These are phyloP conservation scores for Lachancea lanzarotensis DNA, from an alignment of 805 yeast genomes.

Conservation along the genomic window DNA sequence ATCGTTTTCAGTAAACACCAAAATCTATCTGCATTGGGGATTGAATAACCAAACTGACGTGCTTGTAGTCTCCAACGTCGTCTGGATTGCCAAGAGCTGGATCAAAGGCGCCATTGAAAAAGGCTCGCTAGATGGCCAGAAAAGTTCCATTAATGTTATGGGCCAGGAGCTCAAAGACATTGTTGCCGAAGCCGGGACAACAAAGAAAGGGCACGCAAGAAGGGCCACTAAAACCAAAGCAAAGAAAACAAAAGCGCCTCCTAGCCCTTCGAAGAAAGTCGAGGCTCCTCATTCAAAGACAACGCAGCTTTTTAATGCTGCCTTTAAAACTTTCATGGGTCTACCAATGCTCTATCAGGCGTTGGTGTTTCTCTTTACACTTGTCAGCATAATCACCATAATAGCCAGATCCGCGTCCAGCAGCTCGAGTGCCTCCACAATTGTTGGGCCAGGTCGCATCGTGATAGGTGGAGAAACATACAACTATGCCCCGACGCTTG, in stretches of 20 bases:
- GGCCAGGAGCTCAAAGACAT: slow-evolving; percentile 36
- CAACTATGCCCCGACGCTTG: slow-evolving; percentile 37
- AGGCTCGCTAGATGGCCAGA: slow-evolving; percentile 71
- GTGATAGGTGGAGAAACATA: slow-evolving; percentile 34
- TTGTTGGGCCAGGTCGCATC: slow-evolving; percentile 24
- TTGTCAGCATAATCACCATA: slow-evolving; percentile 8
- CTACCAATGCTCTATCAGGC: background rate
- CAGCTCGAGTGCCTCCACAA: background rate
- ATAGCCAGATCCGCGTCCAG: background rate
- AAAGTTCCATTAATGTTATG: slow-evolving; percentile 44
- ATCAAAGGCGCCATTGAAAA: slow-evolving; percentile 70
- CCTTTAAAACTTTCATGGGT: background rate
- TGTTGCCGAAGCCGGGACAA: slow-evolving; percentile 21
- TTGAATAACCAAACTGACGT: slow-evolving; percentile 49
- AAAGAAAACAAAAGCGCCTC: slow-evolving; percentile 14
- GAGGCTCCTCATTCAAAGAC: background rate
- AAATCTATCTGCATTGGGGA: slow-evolving; percentile 57
- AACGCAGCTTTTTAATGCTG: background rate
- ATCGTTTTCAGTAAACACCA: slow-evolving; percentile 56
- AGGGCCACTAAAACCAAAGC: slow-evolving; percentile 10
- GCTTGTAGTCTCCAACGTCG: slow-evolving; percentile 49
- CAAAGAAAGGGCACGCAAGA: slow-evolving; percentile 7
- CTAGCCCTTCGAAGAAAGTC: background rate
- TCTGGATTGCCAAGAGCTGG: slow-evolving; percentile 74
- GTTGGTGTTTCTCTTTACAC: background rate